Evolutionary conservation across 768 basidiomycete species (phyloP), one percentile per base, ranked within the genome.

Genomic region (Boletus pseudopeckii): DNA sequence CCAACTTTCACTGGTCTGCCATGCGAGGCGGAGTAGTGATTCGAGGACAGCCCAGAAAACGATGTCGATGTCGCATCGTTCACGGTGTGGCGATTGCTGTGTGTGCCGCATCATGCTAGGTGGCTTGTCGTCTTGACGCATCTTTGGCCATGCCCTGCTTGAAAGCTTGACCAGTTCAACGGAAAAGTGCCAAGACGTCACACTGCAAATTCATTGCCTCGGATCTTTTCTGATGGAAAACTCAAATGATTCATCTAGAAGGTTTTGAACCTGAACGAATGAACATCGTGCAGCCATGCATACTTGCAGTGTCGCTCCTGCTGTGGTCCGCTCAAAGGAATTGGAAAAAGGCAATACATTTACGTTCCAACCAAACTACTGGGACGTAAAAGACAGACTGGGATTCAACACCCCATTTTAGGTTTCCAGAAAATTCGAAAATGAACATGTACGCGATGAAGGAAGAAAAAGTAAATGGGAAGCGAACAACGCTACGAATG

Each of bases 331-430:
- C 26, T n/a, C n/a, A 3, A 20, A 51, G 4, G 14, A n/a, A 11
- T n/a, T 7, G 6, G 13, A 36, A 26, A 7, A 48, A 43, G 26
- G 45, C 42, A 60, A 41, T 14, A 18, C 51, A 55, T 58, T 48
- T 50, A 45, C 34, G 11, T 45, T 45, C 22, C 22, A 38, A 53
- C 32, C 39, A 53, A 50, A 48, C 37, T 49, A 50, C 39, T 37
- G 38, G 37, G 36, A 45, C 39, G 47, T 22, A 13, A 37, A 61
- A 4, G 24, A 43, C 39, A 48, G 34, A 43, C 33, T 48, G 54
- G 58, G 60, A 53, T 50, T 59, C 38, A 34, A 59, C 54, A 69
- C 46, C 67, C 67, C 58, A 38, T 69, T 67, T 66, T 59, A 36
- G 38, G 36, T 32, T 50, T 50, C 54, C 33, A 50, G 50, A 46